A percentile compares a stretch with the other conserved stretches of the same genome.
These are phyloP conservation scores for Colletotrichum falcatum DNA, from an alignment of 2,329 filamentous ascomycete species.

Conservation along the genomic window DNA sequence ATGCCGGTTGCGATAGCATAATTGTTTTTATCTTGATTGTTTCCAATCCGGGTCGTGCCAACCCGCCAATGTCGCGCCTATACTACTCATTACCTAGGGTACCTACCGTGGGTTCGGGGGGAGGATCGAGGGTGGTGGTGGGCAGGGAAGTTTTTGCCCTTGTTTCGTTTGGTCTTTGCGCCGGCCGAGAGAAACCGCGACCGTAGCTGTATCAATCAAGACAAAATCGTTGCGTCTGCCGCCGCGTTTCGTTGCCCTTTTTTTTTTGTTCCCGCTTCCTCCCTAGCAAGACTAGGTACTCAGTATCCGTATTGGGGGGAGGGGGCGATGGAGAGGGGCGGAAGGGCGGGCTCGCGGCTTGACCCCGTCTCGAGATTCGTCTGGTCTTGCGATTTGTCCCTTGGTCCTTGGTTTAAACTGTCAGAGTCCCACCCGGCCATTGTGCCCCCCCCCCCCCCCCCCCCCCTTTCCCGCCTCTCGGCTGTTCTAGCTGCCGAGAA, in stretches of 20 bases:
- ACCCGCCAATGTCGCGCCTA: conserved; percentile 12
- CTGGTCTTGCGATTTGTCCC: conserved; percentile 8
- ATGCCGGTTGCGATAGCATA: background rate
- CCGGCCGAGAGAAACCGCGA: background rate
- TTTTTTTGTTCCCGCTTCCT: too few species aligned
- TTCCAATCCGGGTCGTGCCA: background rate
- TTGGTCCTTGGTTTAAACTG: conserved; percentile 1
- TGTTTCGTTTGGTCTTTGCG: conserved; percentile 34
- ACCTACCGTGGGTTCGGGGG: background rate
- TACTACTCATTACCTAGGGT: conserved; percentile 10
- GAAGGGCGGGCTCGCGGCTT: background rate
- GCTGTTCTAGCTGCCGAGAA: conserved; percentile 29
- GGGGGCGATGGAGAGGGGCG: too few species aligned
- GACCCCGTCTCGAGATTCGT: conserved; percentile 8
- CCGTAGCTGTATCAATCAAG: conserved; percentile 12
- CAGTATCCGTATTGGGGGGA: too few species aligned
- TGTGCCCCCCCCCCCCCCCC: background rate
- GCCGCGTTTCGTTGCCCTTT: conserved; percentile 18
- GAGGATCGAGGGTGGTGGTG: background rate
- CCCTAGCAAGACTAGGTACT: too few species aligned
- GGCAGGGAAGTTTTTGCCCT: conserved; percentile 39
- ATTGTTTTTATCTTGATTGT: background rate
- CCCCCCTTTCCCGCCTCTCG: background rate
- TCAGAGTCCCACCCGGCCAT: conserved; percentile 9
- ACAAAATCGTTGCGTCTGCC: background rate